phyloP scores from a whole-genome alignment of 129 eudicot genomes.

The Artemisia tridentata region DNA sequence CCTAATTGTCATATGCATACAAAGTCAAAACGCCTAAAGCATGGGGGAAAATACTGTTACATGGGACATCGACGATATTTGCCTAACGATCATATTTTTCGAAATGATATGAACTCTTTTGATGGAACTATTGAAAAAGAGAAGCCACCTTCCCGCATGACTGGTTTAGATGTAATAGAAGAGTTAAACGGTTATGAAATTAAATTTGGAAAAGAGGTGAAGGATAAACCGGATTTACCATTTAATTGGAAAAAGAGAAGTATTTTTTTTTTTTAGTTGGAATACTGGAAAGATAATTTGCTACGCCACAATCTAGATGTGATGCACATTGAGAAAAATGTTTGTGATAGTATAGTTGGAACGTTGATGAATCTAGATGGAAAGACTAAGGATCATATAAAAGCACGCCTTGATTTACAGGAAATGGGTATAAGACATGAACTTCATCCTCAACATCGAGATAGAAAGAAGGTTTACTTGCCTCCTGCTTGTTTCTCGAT shows the following conservation, averaged over 20 bases:
- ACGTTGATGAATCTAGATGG: constrained; percentile 21
- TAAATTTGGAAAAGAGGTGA: constrained; percentile 13
- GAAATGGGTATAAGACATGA: too few relatives aligned
- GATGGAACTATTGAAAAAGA: neutral
- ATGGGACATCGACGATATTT: too few relatives aligned
- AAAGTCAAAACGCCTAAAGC: too few relatives aligned
- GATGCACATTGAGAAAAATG: constrained; percentile 19
- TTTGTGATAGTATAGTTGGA: constrained; percentile 9
- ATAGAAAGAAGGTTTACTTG: too few relatives aligned
- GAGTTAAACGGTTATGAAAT: neutral
- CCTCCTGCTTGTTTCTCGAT: too few relatives aligned
- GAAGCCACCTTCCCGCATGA: neutral
- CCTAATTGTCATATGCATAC: too few relatives aligned
- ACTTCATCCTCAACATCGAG: too few relatives aligned
- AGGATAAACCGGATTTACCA: constrained; percentile 1
- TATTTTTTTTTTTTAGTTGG: constrained; percentile 11
- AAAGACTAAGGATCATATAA: constrained; percentile 11
- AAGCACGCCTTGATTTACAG: too few relatives aligned
- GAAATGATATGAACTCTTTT: too few relatives aligned
- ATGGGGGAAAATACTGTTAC: too few relatives aligned
- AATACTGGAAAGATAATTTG: constrained; percentile 15
- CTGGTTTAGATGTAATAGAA: neutral
- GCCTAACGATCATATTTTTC: too few relatives aligned
- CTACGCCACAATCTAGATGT: constrained; percentile 18
- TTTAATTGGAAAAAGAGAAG: constrained; percentile 20